phyloP scores from a whole-genome alignment of 305 asterid genomes.

The Solanum hybrid region DNA sequence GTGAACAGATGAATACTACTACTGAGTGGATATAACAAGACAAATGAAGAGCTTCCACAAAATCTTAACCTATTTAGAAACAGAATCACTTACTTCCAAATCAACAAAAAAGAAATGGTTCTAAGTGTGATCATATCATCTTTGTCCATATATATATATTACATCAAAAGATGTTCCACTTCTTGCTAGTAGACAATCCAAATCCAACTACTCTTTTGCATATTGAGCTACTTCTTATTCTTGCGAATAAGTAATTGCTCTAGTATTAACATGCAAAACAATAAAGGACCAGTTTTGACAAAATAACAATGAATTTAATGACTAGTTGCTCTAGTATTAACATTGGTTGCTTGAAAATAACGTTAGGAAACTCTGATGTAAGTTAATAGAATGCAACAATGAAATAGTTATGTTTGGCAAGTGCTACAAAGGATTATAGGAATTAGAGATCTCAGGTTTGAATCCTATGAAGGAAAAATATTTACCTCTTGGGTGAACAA shows the following conservation, averaged over 20 bases:
- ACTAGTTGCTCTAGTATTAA: background rate
- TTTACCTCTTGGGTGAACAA: background rate
- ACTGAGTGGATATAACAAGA: background rate
- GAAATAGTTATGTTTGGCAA: background rate
- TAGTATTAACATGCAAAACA: background rate
- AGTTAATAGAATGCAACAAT: background rate
- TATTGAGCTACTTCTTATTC: background rate
- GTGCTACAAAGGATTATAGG: background rate
- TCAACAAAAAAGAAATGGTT: background rate
- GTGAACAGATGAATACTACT: background rate
- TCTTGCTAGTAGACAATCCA: background rate
- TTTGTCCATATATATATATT: background rate
- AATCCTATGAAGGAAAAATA: too few relatives aligned
- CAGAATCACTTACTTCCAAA: background rate
- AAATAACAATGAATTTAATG: background rate
- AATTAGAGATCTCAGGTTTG: too few relatives aligned
- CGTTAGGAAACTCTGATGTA: background rate
- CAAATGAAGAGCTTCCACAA: background rate
- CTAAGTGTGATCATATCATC: background rate
- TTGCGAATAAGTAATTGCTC: background rate
- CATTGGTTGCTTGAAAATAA: background rate
- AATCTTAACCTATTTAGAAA: background rate
- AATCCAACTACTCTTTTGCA: background rate
- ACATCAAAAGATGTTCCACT: background rate
- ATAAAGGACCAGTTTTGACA: background rate